phyloP scores from a whole-genome alignment of 257 asterid genomes.

The Solanum clarkiae region DNA sequence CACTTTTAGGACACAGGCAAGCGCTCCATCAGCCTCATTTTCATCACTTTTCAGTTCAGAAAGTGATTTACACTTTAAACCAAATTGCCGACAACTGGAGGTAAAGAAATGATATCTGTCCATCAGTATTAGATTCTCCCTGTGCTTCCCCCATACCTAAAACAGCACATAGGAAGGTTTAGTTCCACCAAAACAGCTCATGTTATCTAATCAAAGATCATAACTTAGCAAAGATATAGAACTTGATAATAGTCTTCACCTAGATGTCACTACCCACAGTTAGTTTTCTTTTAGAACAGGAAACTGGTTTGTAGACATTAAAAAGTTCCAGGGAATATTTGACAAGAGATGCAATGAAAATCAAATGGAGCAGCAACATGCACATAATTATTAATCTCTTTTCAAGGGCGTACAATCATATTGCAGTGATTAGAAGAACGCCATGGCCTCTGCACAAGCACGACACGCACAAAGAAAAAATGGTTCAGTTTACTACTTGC shows the following conservation, averaged over 20 bases:
- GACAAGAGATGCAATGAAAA: neutral
- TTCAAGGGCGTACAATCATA: neutral
- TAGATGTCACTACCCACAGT: neutral
- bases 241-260: neutral
- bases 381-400: neutral
- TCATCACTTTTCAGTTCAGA: conserved; percentile 58
- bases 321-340: neutral
- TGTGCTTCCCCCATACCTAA: conserved; percentile 82
- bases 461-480: neutral
- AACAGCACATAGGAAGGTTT: neutral
- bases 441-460: neutral
- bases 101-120: conserved; percentile 84
- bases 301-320: neutral
- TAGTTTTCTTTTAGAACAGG: neutral
- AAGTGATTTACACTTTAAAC: conserved; percentile 51
- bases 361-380: neutral
- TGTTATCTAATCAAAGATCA: neutral
- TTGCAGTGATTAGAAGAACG: neutral
- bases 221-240: neutral
- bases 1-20: conserved; percentile 51
- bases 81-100: conserved; percentile 79
- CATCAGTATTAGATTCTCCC: conserved; percentile 75
- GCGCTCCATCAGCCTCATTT: conserved; percentile 81
- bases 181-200: neutral
- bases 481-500: neutral